phyloP scores from a whole-genome alignment of 1,139 yeast genomes.

The Candida freyschussii region DNA sequence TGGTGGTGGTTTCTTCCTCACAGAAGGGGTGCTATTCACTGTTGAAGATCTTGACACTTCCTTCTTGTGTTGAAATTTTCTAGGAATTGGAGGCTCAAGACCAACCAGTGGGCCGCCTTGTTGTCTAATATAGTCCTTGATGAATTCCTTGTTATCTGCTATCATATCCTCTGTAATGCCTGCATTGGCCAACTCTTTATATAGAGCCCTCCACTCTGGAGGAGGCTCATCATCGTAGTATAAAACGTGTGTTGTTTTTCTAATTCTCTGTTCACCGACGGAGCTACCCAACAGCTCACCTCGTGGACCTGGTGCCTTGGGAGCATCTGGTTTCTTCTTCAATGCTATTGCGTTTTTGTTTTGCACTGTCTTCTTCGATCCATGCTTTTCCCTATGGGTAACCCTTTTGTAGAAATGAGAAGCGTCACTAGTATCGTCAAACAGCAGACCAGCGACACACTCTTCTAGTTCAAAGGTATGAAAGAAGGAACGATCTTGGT shows the following conservation, averaged over 20 bases:
- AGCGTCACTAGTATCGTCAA: constrained; percentile 89
- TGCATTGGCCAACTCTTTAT: constrained; percentile 66
- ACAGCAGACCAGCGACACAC: constrained; percentile 80
- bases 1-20: constrained; percentile 43
- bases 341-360: constrained; percentile 86
- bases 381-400: constrained; percentile 71
- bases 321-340: constrained; percentile 43
- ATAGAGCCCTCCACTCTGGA: constrained; percentile 77
- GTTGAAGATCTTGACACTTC: constrained; percentile 2
- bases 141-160: constrained; percentile 79
- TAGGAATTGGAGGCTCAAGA: constrained; percentile 78
- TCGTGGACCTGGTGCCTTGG: constrained; percentile 60
- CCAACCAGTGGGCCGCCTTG: constrained; percentile 87
- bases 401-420: constrained; percentile 77
- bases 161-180: constrained; percentile 89
- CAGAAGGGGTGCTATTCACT: constrained; percentile 17
- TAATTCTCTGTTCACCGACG: constrained; percentile 49
- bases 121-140: constrained; percentile 67
- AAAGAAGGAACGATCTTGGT: constrained; percentile 91
- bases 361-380: constrained; percentile 75
- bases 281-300: constrained; percentile 38
- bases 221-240: constrained; percentile 82
- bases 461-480: constrained; percentile 93
- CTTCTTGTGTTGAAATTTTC: constrained; percentile 39
- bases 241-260: constrained; percentile 54